Percentiles rank a stretch among this genome's conserved stretches.
Conservation (phyloP, 306 rosid species). For the Hippophae gyantsensis region DNA sequence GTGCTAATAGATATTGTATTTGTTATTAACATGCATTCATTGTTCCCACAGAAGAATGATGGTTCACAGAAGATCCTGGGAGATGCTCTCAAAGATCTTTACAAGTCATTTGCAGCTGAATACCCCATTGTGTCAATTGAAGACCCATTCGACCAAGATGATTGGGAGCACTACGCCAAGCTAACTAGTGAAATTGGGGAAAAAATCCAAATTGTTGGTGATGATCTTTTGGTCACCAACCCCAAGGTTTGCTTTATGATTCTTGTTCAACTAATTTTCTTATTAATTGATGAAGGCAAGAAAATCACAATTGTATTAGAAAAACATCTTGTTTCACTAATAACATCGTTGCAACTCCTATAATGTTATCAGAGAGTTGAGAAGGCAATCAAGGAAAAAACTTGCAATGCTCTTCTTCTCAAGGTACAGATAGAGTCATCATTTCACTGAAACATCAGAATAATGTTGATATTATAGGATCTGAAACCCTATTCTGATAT, state of each 20-base stretch:
- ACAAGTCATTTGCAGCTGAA: conserved; percentile 80
- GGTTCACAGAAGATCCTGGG: conserved; percentile 81
- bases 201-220: conserved; percentile 89
- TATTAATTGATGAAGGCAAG: too few relatives aligned
- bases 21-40: not conserved
- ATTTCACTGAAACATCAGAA: not conserved
- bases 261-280: not conserved
- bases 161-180: conserved; percentile 92
- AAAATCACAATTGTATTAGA: not conserved
- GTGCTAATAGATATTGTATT: not conserved
- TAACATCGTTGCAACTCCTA: not conserved
- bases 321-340: not conserved
- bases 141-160: conserved; percentile 99
- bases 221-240: conserved; percentile 97
- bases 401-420: conserved; percentile 94
- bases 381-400: conserved; percentile 73
- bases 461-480: not conserved
- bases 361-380: conserved; percentile 60
- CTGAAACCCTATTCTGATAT: conserved; percentile 4
- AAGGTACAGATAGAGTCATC: conserved; percentile 39
- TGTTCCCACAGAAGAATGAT: conserved; percentile 54
- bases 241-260: conserved; percentile 54
- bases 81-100: conserved; percentile 67
- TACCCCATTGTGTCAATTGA: conserved; percentile 96
- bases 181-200: conserved; percentile 67